These are phyloP conservation scores for Neofusicoccum kwambonambiense DNA, from an alignment of 2,329 filamentous ascomycete genomes.

Conservation along the genomic window DNA sequence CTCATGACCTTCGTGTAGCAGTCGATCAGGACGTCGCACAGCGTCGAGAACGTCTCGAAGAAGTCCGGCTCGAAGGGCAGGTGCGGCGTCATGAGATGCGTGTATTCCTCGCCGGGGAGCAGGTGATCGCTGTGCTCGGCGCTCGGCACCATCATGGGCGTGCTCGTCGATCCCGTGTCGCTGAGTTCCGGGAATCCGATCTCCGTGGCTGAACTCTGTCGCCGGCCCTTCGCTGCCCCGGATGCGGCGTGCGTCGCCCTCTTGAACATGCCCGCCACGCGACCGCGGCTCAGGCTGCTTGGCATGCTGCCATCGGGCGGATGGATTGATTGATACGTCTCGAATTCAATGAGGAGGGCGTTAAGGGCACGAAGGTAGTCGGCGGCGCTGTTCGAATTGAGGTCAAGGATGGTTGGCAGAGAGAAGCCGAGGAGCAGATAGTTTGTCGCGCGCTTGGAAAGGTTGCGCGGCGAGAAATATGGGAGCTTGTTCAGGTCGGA, in stretches of 20 bases:
- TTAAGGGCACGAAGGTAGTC: conserved; percentile 89
- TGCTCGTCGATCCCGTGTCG: background rate
- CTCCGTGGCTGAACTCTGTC: conserved; percentile 61
- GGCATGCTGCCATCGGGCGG: conserved; percentile 70
- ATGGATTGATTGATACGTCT: conserved; percentile 86
- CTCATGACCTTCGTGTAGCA: conserved; percentile 77
- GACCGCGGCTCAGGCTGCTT: conserved; percentile 70
- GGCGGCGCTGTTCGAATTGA: conserved; percentile 73
- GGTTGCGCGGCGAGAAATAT: conserved; percentile 79
- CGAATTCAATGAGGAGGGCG: conserved; percentile 84
- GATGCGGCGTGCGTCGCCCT: conserved; percentile 38
- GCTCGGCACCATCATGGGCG: background rate
- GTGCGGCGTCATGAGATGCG: conserved; percentile 82
- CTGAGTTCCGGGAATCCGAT: conserved; percentile 47
- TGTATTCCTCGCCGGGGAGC: conserved; percentile 76
- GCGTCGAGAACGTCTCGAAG: conserved; percentile 90
- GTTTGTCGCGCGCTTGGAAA: conserved; percentile 87
- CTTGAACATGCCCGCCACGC: conserved; percentile 61
- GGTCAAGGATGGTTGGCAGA: conserved; percentile 82
- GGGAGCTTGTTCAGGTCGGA: conserved; percentile 76
- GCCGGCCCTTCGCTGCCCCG: conserved; percentile 37
- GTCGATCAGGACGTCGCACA: conserved; percentile 94
- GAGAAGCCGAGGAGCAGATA: conserved; percentile 91
- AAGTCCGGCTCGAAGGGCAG: conserved; percentile 97
- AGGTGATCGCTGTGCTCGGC: conserved; percentile 23